Base-by-base conservation (phyloP, 805 yeast species). In the Vanderwaltozyma yarrowii region DNA sequence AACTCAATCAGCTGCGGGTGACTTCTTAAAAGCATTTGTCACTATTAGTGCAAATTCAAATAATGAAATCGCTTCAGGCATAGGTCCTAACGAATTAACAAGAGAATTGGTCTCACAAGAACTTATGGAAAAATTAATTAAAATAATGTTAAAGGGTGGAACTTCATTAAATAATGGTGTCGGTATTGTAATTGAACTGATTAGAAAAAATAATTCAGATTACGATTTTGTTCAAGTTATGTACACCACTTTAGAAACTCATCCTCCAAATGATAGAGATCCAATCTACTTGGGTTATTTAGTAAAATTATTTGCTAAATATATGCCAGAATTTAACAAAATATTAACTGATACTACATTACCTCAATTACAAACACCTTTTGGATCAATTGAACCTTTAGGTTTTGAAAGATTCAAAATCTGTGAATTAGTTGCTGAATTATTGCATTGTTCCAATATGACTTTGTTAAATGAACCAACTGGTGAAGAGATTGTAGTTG, bases 401-500 rank as follows among this genome's bases (percentile, higher is more conserved):
- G 98, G 98, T 1, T 85, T 92, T 60, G 95, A 92, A 51, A 71
- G 94, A 47, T 92, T 92, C 63, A 85, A 89, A 52, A 74, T 92
- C 15, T 82, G 96, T 50, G 98, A 92, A 62, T 69, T 92, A 30
- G 78, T 89, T 32, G 98, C 98, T 0, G 98, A 92, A 55, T 68
- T 92, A 32, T 67, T 92, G 36, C 98, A 92, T 61, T 92, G 98
- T 56, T 86, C 96, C 10, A 92, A 92, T 61, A 92, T 92, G 95
- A 84, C 83, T 3, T 67, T 92, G 21, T 70, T 92, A 41, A 92
- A 89, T 58, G 88, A 88, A 43, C 74, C 73, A 25, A 67, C 71
- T 28, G 88, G 88, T 37, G 78, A 84, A 52, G 66, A 66, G 33
- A 70, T 86, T 25, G 74, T 87, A 19, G 58, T 64, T 26, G 79